These are phyloP conservation scores for Ceratobasidium sp. DNA, from an alignment of 1,284 basidiomycete species.

Conservation along the genomic window DNA sequence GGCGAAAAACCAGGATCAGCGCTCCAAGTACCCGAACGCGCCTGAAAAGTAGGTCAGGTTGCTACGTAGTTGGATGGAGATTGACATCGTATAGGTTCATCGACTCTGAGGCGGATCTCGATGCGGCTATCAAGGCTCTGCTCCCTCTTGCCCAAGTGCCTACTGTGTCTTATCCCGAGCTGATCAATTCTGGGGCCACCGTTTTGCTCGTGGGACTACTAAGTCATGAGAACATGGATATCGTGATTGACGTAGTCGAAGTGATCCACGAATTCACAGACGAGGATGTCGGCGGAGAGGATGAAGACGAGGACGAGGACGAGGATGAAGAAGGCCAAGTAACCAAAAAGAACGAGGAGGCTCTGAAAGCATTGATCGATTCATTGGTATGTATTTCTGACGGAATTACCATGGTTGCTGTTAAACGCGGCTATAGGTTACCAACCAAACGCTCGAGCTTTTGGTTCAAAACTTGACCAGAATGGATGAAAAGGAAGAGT, in stretches of 20 bases:
- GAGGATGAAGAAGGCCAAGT: constrained; percentile 57
- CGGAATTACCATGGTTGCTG: neutral
- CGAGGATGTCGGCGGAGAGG: constrained; percentile 88
- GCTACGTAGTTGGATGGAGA: neutral
- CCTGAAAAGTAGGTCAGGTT: constrained; percentile 75
- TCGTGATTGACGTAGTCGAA: constrained; percentile 90
- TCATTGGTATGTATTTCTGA: constrained; percentile 63
- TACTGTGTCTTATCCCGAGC: constrained; percentile 84
- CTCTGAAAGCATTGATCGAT: constrained; percentile 75
- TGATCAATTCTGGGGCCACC: constrained; percentile 77
- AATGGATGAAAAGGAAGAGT: constrained; percentile 83
- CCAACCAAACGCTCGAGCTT: constrained; percentile 84
- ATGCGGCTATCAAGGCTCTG: constrained; percentile 83
- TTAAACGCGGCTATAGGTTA: constrained; percentile 58
- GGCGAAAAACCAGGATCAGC: constrained; percentile 92
- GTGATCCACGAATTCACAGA: constrained; percentile 94
- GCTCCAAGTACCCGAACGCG: constrained; percentile 89
- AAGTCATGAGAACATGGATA: constrained; percentile 92
- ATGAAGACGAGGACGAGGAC: constrained; percentile 70
- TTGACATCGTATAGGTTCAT: constrained; percentile 76
- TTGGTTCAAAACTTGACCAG: constrained; percentile 88
- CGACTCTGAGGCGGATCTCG: constrained; percentile 95
- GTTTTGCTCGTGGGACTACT: constrained; percentile 80
- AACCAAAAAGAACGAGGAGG: constrained; percentile 61
- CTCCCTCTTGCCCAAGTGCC: constrained; percentile 90